These are phyloP conservation scores for Chernovozyma sophiae-reginae DNA, from an alignment of 1,139 yeast species.

Conservation along the genomic window DNA sequence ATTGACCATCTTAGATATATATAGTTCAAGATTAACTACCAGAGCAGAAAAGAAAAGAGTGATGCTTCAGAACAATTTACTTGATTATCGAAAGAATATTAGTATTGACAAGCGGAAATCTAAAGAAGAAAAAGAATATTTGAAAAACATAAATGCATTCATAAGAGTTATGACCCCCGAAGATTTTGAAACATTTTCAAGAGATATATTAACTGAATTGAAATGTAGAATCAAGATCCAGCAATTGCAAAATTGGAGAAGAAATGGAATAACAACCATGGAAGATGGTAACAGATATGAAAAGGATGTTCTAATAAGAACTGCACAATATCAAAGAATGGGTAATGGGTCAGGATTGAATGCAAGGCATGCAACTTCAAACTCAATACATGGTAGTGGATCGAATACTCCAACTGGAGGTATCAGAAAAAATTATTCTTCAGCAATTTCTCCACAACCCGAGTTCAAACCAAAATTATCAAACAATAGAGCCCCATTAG, in stretches of 20 bases:
- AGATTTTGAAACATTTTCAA: constrained; percentile 70
- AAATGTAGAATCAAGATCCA: constrained; percentile 77
- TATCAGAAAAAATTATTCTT: constrained; percentile 15
- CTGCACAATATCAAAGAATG: constrained; percentile 58
- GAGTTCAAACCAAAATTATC: constrained; percentile 38
- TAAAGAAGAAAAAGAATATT: constrained; percentile 84
- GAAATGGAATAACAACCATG: constrained; percentile 77
- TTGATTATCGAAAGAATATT: constrained; percentile 81
- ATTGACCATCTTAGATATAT: constrained; percentile 80
- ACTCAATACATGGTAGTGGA: constrained; percentile 12
- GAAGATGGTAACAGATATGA: constrained; percentile 87
- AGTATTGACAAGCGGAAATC: constrained; percentile 74
- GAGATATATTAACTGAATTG: constrained; percentile 72
- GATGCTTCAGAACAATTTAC: constrained; percentile 67
- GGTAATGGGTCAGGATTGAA: constrained; percentile 39
- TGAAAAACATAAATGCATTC: constrained; percentile 71
- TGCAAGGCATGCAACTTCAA: constrained; percentile 20
- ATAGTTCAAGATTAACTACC: constrained; percentile 81
- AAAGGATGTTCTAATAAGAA: constrained; percentile 70
- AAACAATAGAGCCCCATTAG: constrained; percentile 51
- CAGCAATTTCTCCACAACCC: constrained; percentile 34
- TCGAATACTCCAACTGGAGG: constrained; percentile 9
- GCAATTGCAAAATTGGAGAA: constrained; percentile 90
- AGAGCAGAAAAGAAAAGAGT: constrained; percentile 91
- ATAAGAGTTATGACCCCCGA: constrained; percentile 75